Base-by-base conservation (phyloP, 345 rosid genomes). In the Salix udensis region DNA sequence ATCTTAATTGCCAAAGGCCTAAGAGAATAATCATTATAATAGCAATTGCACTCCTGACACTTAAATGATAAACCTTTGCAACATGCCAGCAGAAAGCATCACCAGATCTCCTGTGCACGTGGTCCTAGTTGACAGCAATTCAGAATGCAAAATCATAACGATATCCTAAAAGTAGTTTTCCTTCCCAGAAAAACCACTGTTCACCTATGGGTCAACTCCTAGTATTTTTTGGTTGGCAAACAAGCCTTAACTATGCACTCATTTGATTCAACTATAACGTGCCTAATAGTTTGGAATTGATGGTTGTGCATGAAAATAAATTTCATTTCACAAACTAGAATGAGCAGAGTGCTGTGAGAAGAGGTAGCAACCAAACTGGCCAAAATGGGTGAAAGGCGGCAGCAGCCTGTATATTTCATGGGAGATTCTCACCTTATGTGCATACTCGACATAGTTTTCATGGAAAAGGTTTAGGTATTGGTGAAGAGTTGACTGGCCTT, bases 361-460 rank as follows among this genome's bases (percentile, higher is more conserved):
- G 60, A 67, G 28, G 64, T 28, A 58, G 64, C 4, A 36, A 66
- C 19, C 9, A 42, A 31, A 61, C 44, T 26, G 52, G 16, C 7
- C 76, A 34, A 77, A 21, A 28, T 26, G 3, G 68, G n/a, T 7
- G 61, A 55, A 53, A 66, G 40, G 37, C n/a, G 16, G 19, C 44
- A 7, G 26, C 15, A 26, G 52, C 46, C 28, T n/a, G 68, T 71
- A 46, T 52, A 71, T 60, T 18, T 23, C 34, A 68, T 36, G 62
- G 36, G n/a, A 60, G 48, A 68, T 80, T 77, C 85, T 83, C 82
- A 94, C 99, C 97, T 94, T 96, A 82, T 94, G 98, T 4, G 98
- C 97, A 85, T 96, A 96, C 73, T 91, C 97, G 44, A 92, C 92
- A 39, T 96, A 92, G 85, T 91, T 92, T 86, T 94, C 97, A 83